These are phyloP conservation scores for Tolypocladium paradoxum DNA, from an alignment of 2,329 filamentous ascomycete species.

Conservation along the genomic window DNA sequence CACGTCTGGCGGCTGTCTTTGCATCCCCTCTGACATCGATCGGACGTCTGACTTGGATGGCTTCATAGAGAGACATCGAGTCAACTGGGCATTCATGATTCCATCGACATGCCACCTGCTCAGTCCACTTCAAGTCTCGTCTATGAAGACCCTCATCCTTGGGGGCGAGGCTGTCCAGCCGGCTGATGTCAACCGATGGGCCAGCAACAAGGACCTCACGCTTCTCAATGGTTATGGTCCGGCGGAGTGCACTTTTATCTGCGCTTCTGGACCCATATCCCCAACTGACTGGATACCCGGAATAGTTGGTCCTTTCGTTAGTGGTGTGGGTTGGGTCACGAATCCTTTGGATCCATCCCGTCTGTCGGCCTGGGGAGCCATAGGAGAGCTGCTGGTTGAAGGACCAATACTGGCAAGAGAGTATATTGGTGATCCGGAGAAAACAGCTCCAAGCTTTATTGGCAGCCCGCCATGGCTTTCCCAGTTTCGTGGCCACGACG, in stretches of 20 bases:
- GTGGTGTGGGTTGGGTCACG: constrained; percentile 1
- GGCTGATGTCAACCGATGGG: constrained; percentile 1
- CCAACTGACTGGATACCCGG: background rate
- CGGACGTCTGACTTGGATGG: background rate
- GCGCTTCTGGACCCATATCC: background rate
- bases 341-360: background rate
- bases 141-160: background rate
- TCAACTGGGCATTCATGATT: constrained; percentile 3
- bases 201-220: background rate
- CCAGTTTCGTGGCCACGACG: constrained; percentile 10
- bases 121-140: background rate
- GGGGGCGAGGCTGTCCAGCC: background rate
- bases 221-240: constrained; percentile 1
- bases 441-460: constrained; percentile 13
- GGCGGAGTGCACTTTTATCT: background rate
- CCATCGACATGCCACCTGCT: background rate
- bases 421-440: constrained; percentile 9
- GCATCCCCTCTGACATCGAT: background rate
- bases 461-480: constrained; percentile 32
- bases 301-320: background rate
- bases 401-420: constrained; percentile 11
- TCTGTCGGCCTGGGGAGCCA: constrained; percentile 6
- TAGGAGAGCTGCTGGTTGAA: constrained; percentile 17
- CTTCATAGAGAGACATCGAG: background rate
- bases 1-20: background rate